A percentile compares a stretch with the other conserved stretches of the same genome.
phyloP scores from a whole-genome alignment of 169 alveolate genomes.

The Babesia ovata region DNA sequence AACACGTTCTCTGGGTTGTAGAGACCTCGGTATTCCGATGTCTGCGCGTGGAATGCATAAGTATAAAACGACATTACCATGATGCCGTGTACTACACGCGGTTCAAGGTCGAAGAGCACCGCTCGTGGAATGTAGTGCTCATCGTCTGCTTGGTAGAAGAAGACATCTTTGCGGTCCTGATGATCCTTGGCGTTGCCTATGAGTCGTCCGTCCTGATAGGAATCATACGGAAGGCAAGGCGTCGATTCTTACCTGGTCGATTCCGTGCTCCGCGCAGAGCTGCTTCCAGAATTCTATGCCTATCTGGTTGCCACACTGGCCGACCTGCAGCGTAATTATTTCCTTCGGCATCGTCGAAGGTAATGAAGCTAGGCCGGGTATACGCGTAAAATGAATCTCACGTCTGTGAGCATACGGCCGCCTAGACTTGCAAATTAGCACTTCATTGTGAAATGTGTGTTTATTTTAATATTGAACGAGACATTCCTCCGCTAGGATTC shows the following conservation, averaged over 20 bases:
- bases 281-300: slow-evolving; percentile 99
- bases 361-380: too few species aligned
- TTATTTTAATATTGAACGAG: too few species aligned
- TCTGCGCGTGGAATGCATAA: slow-evolving; percentile 28
- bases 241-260: slow-evolving; percentile 70
- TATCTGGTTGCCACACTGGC: slow-evolving; percentile 99
- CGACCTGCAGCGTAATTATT: slow-evolving; percentile 97
- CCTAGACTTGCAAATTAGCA: too few species aligned
- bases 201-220: slow-evolving; percentile 70
- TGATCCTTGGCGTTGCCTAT: slow-evolving; percentile 75
- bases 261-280: slow-evolving; percentile 97
- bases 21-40: slow-evolving; percentile 87
- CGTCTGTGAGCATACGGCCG: too few species aligned
- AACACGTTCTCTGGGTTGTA: slow-evolving; percentile 98
- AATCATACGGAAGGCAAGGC: background rate
- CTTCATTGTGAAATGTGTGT: too few species aligned
- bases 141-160: slow-evolving; percentile 96
- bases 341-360: slow-evolving; percentile 78
- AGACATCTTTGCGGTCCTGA: slow-evolving; percentile 97
- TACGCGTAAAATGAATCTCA: too few species aligned
- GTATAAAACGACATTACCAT: slow-evolving; percentile 20
- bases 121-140: slow-evolving; percentile 91
- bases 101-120: slow-evolving; percentile 97
- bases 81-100: slow-evolving; percentile 90
- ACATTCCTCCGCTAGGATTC: background rate